These are phyloP conservation scores for Pelagophyceae sp. DNA, from an alignment of 352 stramenopile genomes.

Conservation along the genomic window DNA sequence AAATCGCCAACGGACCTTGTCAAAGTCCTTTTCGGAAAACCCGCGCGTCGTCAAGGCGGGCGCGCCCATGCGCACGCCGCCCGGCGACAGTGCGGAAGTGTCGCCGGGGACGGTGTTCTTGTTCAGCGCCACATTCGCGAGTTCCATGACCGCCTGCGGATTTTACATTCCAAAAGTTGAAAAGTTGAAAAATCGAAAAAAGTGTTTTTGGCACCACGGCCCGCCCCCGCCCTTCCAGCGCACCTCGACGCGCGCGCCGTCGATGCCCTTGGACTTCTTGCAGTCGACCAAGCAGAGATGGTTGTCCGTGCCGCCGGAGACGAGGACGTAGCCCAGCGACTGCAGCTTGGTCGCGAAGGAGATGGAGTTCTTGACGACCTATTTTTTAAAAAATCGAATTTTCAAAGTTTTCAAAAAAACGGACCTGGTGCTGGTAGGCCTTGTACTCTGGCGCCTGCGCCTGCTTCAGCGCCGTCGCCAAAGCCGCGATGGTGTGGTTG, in stretches of 20 bases:
- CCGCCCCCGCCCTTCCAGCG: not conserved
- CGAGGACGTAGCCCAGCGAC: slow-evolving; percentile 82
- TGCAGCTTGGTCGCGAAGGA: slow-evolving; percentile 74
- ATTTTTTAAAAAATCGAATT: slow-evolving; percentile 7
- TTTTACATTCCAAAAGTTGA: not conserved
- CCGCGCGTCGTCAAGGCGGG: slow-evolving; percentile 87
- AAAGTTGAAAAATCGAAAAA: not conserved
- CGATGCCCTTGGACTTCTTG: slow-evolving; percentile 81
- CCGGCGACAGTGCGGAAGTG: slow-evolving; percentile 88
- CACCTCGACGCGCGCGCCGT: slow-evolving; percentile 37
- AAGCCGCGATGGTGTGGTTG: slow-evolving; percentile 98
- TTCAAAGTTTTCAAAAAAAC: slow-evolving; percentile 47
- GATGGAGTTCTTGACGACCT: slow-evolving; percentile 69
- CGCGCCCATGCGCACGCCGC: slow-evolving; percentile 90
- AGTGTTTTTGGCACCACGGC: not conserved
- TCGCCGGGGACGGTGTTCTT: slow-evolving; percentile 97
- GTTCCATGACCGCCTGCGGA: slow-evolving; percentile 84
- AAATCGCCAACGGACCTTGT: slow-evolving; percentile 35
- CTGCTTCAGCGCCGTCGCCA: slow-evolving; percentile 94
- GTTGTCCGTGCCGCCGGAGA: slow-evolving; percentile 97
- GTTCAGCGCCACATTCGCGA: slow-evolving; percentile 93
- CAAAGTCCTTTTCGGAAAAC: slow-evolving; percentile 88
- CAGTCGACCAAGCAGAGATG: slow-evolving; percentile 93
- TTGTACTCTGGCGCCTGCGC: slow-evolving; percentile 84
- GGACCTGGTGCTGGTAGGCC: slow-evolving; percentile 94